Base-by-base conservation (phyloP, 2,329 filamentous ascomycete genomes). In the Periglandula ipomoeae region DNA sequence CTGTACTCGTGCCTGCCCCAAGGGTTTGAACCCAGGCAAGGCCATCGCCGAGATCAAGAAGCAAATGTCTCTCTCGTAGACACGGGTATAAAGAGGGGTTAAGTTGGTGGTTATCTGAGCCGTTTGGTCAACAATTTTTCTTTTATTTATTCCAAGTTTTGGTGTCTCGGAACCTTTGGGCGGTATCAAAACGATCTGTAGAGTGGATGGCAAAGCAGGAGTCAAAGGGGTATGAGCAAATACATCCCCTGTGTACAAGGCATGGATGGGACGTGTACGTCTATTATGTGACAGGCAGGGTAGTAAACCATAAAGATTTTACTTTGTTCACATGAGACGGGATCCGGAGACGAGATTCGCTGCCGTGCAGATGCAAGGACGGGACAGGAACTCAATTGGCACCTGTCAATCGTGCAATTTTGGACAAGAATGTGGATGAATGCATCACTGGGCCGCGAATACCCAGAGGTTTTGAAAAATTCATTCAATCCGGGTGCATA, bases 21-120 rank as follows among this genome's bases (percentile, higher is more conserved):
- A 98, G 87, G 93, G 93, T 41, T 72, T 98, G 60, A 98, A 98
- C 77, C 93, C 93, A 19, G 93, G 88, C 56, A 78, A 88, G 66
- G 93, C 93, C 17, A 95, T 98, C 73, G 90, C 90, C 47, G 87
- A 96, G 78, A 95, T 96, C 70, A 97, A 97, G 87, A 96, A 96
- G 86, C 81, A 84, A 73, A 85, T 97, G 87, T 82, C 90, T 50
- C 70, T 79, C 34, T 46, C 48, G 15, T 50, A 44, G 42, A 24
- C 6, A 5, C 23, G 8, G 6, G 24, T 17, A 17, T 20, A n/a
- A 17, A 19, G 24, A 10, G 17, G 44, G 23, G 17, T 20, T 23
- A 27, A 13, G 45, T 35, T 13, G 20, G 19, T 9, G 24, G 35
- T 13, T 17, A 17, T 37, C 22, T 32, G 19, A 15, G 17, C 6